phyloP scores from a whole-genome alignment of 2,329 filamentous ascomycete genomes.

The Metarhizium brunneum region DNA sequence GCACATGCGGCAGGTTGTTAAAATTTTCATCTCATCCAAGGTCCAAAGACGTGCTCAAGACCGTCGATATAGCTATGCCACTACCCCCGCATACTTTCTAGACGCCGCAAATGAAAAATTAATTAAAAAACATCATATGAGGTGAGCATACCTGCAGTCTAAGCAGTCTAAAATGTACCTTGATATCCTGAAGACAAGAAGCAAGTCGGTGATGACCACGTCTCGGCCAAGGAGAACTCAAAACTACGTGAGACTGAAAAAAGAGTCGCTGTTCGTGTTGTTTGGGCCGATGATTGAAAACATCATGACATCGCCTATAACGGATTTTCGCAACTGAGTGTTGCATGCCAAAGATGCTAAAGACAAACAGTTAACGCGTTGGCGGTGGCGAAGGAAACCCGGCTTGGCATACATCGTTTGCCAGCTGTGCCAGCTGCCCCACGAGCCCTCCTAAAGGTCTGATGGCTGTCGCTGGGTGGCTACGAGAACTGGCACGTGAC shows the following conservation, averaged over 20 bases:
- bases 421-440: no score
- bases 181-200: background rate
- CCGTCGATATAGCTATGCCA: no score
- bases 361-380: background rate
- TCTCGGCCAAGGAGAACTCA: background rate
- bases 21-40: background rate
- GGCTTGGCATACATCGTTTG: background rate
- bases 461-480: no score
- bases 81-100: no score
- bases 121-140: background rate
- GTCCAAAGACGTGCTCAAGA: background rate
- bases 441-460: no score
- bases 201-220: background rate
- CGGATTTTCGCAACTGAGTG: no score
- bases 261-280: background rate
- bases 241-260: background rate
- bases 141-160: constrained; percentile 1
- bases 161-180: background rate
- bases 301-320: background rate
- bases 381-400: background rate
- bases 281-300: background rate
- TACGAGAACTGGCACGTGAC: background rate
- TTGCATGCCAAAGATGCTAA: no score
- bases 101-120: background rate
- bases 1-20: background rate